Percentiles rank a stretch among this genome's conserved stretches.
Evolutionary conservation across 2,329 filamentous ascomycete genomes (phyloP).

Genomic region (Sporothrix phasma): DNA sequence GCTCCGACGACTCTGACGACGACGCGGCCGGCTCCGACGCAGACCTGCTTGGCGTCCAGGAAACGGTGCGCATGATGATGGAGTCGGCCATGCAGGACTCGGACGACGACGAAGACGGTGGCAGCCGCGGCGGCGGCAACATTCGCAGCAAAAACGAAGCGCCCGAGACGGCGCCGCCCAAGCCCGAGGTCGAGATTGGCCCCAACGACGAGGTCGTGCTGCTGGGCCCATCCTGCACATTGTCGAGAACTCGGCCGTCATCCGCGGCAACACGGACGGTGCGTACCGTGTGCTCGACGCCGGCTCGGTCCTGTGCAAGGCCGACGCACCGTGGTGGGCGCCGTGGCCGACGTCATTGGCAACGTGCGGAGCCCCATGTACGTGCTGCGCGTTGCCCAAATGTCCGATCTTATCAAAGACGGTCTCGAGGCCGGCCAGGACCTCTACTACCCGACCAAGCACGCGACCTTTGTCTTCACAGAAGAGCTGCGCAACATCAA

Average conservation of each 20-base stretch:
- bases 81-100: constrained; percentile 60
- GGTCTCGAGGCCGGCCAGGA: constrained; percentile 59
- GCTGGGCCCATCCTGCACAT: constrained; percentile 67
- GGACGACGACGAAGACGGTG: constrained; percentile 30
- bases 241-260: constrained; percentile 67
- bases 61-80: constrained; percentile 79
- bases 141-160: constrained; percentile 78
- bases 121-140: constrained; percentile 31
- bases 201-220: constrained; percentile 65
- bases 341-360: constrained; percentile 76
- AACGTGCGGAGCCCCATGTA: constrained; percentile 81
- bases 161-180: constrained; percentile 52
- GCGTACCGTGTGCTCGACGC: constrained; percentile 78
- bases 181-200: constrained; percentile 70
- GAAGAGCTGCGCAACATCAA: constrained; percentile 69
- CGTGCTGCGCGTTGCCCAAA: constrained; percentile 60
- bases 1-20: constrained; percentile 45
- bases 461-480: constrained; percentile 80
- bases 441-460: constrained; percentile 69
- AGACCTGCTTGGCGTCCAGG: constrained; percentile 65
- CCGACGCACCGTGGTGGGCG: constrained; percentile 67
- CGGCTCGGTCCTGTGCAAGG: constrained; percentile 72
- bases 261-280: constrained; percentile 68
- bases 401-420: constrained; percentile 51
- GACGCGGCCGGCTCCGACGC: constrained; percentile 49